These are phyloP conservation scores for Vitis amurensis DNA, from an alignment of 164 flowering plant genomes.

Conservation along the genomic window DNA sequence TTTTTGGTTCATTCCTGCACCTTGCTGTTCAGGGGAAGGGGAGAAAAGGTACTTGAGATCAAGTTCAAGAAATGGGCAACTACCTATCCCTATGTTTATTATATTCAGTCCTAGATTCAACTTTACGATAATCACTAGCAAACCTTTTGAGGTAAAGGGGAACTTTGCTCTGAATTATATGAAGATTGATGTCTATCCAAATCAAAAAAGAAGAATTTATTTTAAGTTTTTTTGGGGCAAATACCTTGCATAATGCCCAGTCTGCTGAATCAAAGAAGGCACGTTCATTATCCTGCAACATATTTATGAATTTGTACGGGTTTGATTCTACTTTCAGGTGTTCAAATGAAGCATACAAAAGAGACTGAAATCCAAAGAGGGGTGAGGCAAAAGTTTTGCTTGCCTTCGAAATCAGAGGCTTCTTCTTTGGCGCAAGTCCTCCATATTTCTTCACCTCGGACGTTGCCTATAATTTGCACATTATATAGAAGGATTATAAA, in stretches of 20 bases:
- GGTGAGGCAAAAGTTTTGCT: not conserved
- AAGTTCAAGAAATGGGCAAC: too few species aligned
- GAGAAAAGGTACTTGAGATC: not conserved
- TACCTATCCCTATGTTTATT: too few species aligned
- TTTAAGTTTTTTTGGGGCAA: not conserved
- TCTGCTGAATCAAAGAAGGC: constrained; percentile 90
- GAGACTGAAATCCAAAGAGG: too few species aligned
- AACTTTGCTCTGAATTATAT: not conserved
- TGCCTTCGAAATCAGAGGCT: constrained; percentile 85
- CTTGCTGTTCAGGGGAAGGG: constrained; percentile 52
- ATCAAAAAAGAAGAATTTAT: not conserved
- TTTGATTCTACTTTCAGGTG: too few species aligned
- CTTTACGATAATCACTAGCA: too few species aligned
- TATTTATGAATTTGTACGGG: too few species aligned
- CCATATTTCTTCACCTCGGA: constrained; percentile 54
- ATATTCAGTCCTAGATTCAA: too few species aligned
- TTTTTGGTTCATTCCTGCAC: constrained; percentile 48
- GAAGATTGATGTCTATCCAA: not conserved
- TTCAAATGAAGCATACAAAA: too few species aligned
- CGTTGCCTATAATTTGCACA: constrained; percentile 16
- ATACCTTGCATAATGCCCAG: constrained; percentile 90
- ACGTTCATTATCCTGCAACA: constrained; percentile 54
- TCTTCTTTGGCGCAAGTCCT: constrained; percentile 74
- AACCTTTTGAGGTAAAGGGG: not conserved
- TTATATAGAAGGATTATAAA: not conserved